Base-by-base conservation (phyloP, 225 moss, liverwort and hornwort genomes). In the Antitrichia curtipendula region DNA sequence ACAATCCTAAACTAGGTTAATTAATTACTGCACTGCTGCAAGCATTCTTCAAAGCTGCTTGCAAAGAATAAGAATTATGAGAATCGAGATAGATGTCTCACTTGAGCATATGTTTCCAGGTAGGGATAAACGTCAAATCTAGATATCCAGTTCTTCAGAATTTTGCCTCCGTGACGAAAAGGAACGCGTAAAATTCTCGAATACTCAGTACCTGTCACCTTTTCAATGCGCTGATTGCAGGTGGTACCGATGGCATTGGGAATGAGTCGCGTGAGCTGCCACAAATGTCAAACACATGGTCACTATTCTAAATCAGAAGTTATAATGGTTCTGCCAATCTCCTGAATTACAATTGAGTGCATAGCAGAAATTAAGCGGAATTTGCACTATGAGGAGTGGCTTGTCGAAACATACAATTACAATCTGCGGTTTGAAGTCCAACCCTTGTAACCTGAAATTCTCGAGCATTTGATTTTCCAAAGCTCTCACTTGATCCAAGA, bases 401-500 rank as follows among this genome's bases (percentile, higher is more conserved):
- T 78, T 32, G 43, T 54, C 69, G 68, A 92, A 63, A 75, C 91
- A 89, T 91, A 96, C 97, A 83, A 97, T 92, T 61, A 97, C 57
- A 84, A 97, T 94, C 84, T 89, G 90, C 25, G 97, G 97, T 83
- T 89, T 89, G 63, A 95, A 91, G 83, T 95, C 91, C 77, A 97
- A 80, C 52, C 97, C 97, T 91, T 97, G 96, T 38, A 90, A 87
- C 78, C 90, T 78, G 38, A 95, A 85, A 86, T 94, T 97, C 62
- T 92, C 89, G n/a, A 96, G 89, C 97, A 96, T 96, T 76, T 96
- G 91, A 53, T 78, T 88, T 73, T 97, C 97, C 85, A 97, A 75
- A 82, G 97, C 95, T 88, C 95, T 94, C 81, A 97, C 97, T 95
- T 97, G 97, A 89, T 97, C 97, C 91, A 97, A 90, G 71, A 97